phyloP scores from a whole-genome alignment of 331 rosid genomes.

The Pyrus hybrid region DNA sequence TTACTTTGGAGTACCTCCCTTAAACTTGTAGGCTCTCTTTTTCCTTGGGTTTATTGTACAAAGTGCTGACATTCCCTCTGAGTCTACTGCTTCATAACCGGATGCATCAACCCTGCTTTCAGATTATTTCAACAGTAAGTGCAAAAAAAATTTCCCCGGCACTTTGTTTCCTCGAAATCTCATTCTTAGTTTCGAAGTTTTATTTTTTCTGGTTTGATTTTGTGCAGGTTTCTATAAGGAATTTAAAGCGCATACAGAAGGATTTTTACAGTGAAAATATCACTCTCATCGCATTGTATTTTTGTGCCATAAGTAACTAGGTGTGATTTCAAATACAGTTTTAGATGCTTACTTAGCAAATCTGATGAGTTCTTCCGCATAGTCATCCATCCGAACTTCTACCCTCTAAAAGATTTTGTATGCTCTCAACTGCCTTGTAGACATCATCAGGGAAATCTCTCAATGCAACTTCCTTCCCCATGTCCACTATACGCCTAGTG shows the following conservation, averaged over 20 bases:
- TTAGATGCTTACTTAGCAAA: too few species aligned
- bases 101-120: background rate
- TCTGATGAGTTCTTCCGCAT: too few species aligned
- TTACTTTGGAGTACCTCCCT: conserved; percentile 55
- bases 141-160: background rate
- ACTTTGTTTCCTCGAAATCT: background rate
- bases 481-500: too few species aligned
- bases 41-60: conserved; percentile 13
- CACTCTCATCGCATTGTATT: too few species aligned
- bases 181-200: background rate
- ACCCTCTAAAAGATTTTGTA: too few species aligned
- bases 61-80: background rate
- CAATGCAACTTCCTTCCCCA: too few species aligned
- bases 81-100: conserved; percentile 4
- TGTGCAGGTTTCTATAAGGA: conserved; percentile 31
- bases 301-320: background rate
- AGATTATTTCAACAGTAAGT: conserved; percentile 19
- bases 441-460: too few species aligned
- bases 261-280: background rate
- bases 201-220: background rate
- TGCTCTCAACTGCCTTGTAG: too few species aligned
- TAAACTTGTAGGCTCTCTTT: conserved; percentile 7
- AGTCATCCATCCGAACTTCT: too few species aligned
- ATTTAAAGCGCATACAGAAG: conserved; percentile 13
- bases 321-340: too few species aligned